A percentile compares a stretch with the other conserved stretches of the same genome.
phyloP scores from a whole-genome alignment of 2,329 filamentous ascomycete species.

The Aspergillus neoniger region DNA sequence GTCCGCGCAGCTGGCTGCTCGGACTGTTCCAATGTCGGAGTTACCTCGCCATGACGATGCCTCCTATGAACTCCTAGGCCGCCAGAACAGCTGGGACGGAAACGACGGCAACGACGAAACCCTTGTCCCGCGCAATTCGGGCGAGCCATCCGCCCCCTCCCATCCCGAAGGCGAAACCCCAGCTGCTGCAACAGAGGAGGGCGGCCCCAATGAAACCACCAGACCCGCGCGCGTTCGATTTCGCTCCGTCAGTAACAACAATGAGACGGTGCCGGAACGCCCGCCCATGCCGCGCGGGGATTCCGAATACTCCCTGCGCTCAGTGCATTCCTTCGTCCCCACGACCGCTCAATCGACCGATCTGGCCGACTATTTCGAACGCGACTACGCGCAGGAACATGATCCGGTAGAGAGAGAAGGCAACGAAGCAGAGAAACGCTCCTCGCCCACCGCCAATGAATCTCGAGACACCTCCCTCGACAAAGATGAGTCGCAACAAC shows the following conservation, averaged over 20 bases:
- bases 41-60: constrained; percentile 1
- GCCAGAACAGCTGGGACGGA: constrained; percentile 5
- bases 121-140: neutral
- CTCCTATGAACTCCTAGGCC: constrained; percentile 13
- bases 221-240: constrained; percentile 24
- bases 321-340: constrained; percentile 13
- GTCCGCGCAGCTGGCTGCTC: constrained; percentile 10
- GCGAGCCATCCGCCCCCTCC: neutral
- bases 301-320: constrained; percentile 22
- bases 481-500: constrained; percentile 15
- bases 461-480: constrained; percentile 1
- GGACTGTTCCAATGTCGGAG: constrained; percentile 10
- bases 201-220: neutral
- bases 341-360: constrained; percentile 14
- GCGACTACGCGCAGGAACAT: neutral
- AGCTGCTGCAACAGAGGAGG: neutral
- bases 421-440: neutral
- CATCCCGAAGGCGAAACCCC: neutral
- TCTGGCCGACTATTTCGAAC: constrained; percentile 11
- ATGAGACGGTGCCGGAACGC: constrained; percentile 5
- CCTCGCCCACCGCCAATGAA: constrained; percentile 6
- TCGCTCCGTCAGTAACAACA: constrained; percentile 20
- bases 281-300: constrained; percentile 15
- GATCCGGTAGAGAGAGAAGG: neutral
- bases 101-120: neutral